A percentile compares a stretch with the other conserved stretches of the same genome.
These are phyloP conservation scores for Luzula sylvatica DNA, from an alignment of 176 grass and related monocot species.

Conservation along the genomic window DNA sequence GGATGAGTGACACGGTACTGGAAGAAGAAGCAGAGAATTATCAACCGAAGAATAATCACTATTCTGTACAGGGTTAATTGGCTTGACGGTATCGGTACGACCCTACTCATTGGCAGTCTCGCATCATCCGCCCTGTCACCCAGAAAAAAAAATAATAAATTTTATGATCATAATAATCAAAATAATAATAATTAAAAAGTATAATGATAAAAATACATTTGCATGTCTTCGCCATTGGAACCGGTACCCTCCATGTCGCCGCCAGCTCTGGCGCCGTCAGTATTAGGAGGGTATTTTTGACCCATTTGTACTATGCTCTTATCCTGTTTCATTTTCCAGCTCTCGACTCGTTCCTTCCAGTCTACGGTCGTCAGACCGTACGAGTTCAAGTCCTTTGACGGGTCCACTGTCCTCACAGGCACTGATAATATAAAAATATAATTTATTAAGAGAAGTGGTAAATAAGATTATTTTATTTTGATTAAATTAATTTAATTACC, in stretches of 20 bases:
- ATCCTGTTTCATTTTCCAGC: conserved; percentile 96
- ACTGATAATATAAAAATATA: conserved; percentile 39
- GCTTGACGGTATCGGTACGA: conserved; percentile 67
- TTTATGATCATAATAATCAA: conserved; percentile 20
- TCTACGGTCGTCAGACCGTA: conserved; percentile 88
- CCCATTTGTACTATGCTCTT: conserved; percentile 89
- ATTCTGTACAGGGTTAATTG: conserved; percentile 66
- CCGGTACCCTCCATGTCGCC: conserved; percentile 97
- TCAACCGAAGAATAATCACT: conserved; percentile 76
- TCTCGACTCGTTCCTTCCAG: conserved; percentile 99
- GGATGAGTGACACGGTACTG: conserved; percentile 88
- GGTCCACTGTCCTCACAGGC: conserved; percentile 98
- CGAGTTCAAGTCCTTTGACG: conserved; percentile 95
- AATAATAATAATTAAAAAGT: not conserved
- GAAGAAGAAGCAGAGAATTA: conserved; percentile 92
- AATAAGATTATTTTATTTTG: not conserved
- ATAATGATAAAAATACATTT: conserved; percentile 51
- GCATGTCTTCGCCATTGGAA: conserved; percentile 97
- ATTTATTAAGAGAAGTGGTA: not conserved
- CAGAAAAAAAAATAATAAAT: conserved; percentile 1
- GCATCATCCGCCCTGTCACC: conserved; percentile 87
- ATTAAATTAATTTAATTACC: conserved; percentile 36
- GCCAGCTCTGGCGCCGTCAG: conserved; percentile 37
- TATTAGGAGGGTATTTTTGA: conserved; percentile 52
- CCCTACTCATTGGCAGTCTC: conserved; percentile 77